Evolutionary conservation across 179 eudicot genomes (phyloP).

Genomic region (Actinidia chinensis): DNA sequence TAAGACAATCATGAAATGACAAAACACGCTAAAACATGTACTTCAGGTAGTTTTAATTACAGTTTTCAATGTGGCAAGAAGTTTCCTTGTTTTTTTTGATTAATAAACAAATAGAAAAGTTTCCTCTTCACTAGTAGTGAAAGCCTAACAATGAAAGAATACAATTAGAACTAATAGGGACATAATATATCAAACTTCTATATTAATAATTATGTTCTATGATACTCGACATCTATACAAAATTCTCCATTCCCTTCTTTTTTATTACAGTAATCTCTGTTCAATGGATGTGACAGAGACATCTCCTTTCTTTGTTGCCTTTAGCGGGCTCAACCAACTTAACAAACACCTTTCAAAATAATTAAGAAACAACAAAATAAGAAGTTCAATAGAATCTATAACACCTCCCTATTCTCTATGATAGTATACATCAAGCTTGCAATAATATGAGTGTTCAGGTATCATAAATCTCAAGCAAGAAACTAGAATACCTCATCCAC

Average conservation of each 20-base stretch:
- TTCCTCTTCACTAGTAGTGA: background rate
- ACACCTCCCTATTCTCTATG: background rate
- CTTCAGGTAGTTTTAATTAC: too few relatives aligned
- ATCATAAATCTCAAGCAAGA: constrained; percentile 14
- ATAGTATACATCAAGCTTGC: background rate
- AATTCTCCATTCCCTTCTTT: background rate
- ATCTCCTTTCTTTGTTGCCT: background rate
- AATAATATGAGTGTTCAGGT: background rate
- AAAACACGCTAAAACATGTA: too few relatives aligned
- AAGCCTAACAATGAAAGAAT: background rate
- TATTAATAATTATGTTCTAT: background rate
- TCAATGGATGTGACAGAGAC: background rate
- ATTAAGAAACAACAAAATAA: constrained; percentile 6
- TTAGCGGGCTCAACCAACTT: background rate
- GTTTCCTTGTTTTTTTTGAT: too few relatives aligned
- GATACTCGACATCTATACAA: background rate
- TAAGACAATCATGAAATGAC: too few relatives aligned
- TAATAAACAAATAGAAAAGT: too few relatives aligned
- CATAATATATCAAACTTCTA: background rate
- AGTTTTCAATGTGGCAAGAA: too few relatives aligned
- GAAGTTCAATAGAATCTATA: background rate
- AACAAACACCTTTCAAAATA: too few relatives aligned
- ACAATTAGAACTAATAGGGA: background rate
- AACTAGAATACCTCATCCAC: constrained; percentile 84
- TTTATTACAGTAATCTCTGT: background rate